Base-by-base conservation (phyloP, 768 basidiomycete species). In the Termitomyces sp. region DNA sequence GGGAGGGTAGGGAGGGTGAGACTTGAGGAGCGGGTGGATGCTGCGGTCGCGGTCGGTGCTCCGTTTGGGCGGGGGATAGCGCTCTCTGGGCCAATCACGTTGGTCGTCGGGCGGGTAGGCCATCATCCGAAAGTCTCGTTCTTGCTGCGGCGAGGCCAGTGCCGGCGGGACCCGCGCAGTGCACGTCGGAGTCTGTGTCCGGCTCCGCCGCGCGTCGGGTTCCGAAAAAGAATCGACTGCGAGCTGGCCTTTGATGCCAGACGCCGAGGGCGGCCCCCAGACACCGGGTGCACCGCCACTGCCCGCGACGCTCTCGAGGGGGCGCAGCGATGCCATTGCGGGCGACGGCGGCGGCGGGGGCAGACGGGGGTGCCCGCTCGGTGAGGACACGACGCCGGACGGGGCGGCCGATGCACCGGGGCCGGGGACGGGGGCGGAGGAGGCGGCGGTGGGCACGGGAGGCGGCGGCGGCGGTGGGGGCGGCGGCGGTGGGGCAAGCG, bases 301-400 rank as follows among this genome's bases (percentile, higher is more conserved):
- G 44, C 2, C 19, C 4, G 30, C 30, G 11, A 32, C 12, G 34
- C 12, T 12, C 3, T 34, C 34, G 34, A 34, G 11, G 3, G 34
- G 34, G 6, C 34, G 46, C 10, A 73, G 66, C 4, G 69, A 68
- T 12, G 65, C 64, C 67, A 59, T 74, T 45, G 64, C 70, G 52
- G 51, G 73, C 35, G 55, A 72, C 60, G 69, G 68, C 9, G 55
- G 47, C 59, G 53, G 68, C 60, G 63, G 43, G 45, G 66, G 63
- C 17, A 39, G 45, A 19, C 41, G 56, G 40, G 52, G 55, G 63
- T 62, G 40, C 21, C 17, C 3, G 59, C 21, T 49, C 4, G 48
- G 48, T 1, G 49, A 10, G 9, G 17, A n/a, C 2, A 37, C 37
- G 11, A 5, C 3, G 35, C 4, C 14, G 34, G 49, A 2, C 21